Evolutionary conservation across 2,329 filamentous ascomycete genomes (phyloP).

Genomic region (Didymella sp.): DNA sequence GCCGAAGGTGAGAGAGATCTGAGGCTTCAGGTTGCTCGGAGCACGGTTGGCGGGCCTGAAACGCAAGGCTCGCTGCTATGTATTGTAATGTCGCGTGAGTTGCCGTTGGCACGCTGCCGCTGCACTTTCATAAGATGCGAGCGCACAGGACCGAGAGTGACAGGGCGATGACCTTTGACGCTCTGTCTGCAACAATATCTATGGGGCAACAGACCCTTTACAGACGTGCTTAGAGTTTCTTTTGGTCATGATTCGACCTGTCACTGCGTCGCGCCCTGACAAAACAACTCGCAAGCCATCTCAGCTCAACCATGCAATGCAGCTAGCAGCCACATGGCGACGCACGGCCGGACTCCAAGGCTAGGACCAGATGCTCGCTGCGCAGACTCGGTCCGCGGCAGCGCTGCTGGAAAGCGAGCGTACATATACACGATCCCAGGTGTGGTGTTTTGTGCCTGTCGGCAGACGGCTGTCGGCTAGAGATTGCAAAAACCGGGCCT

Average conservation of each 20-base stretch:
- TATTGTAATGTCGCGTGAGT: slow-evolving; percentile 8
- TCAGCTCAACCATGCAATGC: slow-evolving; percentile 11
- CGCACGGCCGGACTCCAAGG: slow-evolving; percentile 1
- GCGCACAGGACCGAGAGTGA: slow-evolving; percentile 10
- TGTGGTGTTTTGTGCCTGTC: slow-evolving; percentile 12
- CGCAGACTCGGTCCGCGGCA: background rate
- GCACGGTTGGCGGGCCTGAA: slow-evolving; percentile 4
- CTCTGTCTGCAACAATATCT: slow-evolving; percentile 1
- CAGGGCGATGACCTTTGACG: background rate
- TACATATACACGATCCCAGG: slow-evolving; percentile 1
- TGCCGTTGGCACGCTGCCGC: slow-evolving; percentile 1
- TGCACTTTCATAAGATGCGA: slow-evolving; percentile 7
- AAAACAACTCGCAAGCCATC: background rate
- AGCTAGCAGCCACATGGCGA: slow-evolving; percentile 9
- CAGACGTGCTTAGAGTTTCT: background rate
- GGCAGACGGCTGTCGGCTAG: slow-evolving; percentile 14
- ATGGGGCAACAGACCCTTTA: slow-evolving; percentile 6
- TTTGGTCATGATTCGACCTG: background rate
- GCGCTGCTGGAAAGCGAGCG: slow-evolving; percentile 9
- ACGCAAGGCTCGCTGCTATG: slow-evolving; percentile 2
- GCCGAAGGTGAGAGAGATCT: background rate
- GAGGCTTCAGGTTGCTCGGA: background rate
- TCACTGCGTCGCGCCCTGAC: background rate
- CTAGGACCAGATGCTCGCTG: background rate
- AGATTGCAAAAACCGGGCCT: slow-evolving; percentile 23